Evolutionary conservation across 1,139 yeast species (phyloP).

Genomic region (Saccharomyces pastorianus): DNA sequence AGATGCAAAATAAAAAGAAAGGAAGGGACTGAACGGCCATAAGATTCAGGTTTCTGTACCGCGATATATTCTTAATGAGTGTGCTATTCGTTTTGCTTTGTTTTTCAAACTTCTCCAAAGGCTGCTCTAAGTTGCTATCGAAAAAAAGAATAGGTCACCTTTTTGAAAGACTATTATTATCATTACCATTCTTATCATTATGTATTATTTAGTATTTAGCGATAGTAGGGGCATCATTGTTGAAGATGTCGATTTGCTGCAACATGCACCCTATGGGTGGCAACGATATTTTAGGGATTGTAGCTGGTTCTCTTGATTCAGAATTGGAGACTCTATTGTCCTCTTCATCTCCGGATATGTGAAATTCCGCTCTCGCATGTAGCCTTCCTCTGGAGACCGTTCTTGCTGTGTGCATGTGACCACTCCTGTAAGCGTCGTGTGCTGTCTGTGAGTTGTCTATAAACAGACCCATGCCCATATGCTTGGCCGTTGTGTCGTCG

Average conservation of each 20-base stretch:
- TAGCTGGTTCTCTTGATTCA: neutral
- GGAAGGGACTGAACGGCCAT: neutral
- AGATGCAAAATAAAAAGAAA: neutral
- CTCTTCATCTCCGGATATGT: conserved; percentile 11
- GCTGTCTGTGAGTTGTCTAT: neutral
- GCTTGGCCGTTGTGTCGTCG: conserved; percentile 2
- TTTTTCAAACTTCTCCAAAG: neutral
- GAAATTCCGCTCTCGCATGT: conserved; percentile 8
- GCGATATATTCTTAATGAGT: neutral
- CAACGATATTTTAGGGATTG: neutral
- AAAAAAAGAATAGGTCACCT: neutral
- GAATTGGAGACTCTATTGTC: conserved; percentile 2
- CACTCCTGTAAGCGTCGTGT: neutral
- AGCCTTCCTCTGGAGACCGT: neutral
- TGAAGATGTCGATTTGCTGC: neutral
- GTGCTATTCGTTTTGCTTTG: neutral
- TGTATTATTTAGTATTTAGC: neutral
- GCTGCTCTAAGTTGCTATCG: neutral
- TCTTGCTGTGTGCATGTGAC: neutral
- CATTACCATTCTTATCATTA: neutral
- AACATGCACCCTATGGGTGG: neutral
- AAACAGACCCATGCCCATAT: neutral
- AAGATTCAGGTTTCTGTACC: neutral
- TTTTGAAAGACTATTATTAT: neutral
- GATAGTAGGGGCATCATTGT: neutral